Evolutionary conservation across 1,139 yeast species (phyloP).

Genomic region (Saccharomyces uvarum): DNA sequence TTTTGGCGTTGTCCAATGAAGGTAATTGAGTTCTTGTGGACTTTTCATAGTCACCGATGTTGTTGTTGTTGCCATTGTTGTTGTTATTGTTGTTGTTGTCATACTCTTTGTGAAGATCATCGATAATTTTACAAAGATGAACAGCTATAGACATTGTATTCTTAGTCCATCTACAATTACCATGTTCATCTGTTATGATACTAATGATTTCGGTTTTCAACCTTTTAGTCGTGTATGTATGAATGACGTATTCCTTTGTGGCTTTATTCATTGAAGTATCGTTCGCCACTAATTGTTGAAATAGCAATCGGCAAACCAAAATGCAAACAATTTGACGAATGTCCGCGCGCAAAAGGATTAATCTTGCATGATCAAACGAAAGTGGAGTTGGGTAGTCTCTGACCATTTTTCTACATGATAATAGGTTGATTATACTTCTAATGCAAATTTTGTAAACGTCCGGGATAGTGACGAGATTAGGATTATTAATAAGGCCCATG

Average conservation of each 20-base stretch:
- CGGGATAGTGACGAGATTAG: constrained; percentile 16
- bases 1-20: constrained; percentile 28
- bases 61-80: not conserved
- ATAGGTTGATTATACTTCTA: constrained; percentile 41
- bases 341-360: constrained; percentile 73
- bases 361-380: constrained; percentile 80
- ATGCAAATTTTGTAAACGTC: constrained; percentile 27
- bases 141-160: constrained; percentile 67
- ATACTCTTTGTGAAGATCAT: constrained; percentile 25
- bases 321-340: constrained; percentile 78
- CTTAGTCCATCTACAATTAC: constrained; percentile 85
- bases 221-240: constrained; percentile 25
- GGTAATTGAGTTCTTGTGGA: constrained; percentile 10
- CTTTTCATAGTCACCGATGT: not conserved
- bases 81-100: constrained; percentile 6
- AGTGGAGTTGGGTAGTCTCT: constrained; percentile 77
- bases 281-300: constrained; percentile 56
- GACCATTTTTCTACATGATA: constrained; percentile 75
- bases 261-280: constrained; percentile 29
- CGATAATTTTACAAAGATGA: constrained; percentile 49
- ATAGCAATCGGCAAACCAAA: constrained; percentile 64
- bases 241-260: constrained; percentile 25
- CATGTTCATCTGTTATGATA: constrained; percentile 77
- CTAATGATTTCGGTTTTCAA: constrained; percentile 60
- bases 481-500: constrained; percentile 13